Base-by-base conservation (phyloP, 2,329 filamentous ascomycete species). In the Penicillium verrucosum region DNA sequence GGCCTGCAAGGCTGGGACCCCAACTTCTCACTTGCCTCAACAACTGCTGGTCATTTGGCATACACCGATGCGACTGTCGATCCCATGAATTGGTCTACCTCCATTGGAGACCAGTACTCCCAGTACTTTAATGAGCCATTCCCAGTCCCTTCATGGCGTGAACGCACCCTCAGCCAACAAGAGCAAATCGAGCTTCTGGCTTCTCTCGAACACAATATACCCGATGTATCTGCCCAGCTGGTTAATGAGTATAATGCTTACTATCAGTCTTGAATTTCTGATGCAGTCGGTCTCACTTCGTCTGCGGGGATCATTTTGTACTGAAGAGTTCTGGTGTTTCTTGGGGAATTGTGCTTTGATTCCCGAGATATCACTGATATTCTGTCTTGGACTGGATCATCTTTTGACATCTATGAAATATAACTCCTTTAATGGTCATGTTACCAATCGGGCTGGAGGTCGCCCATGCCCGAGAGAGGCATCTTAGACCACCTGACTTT, bases 111-210 rank as follows among this genome's bases (percentile, higher is more conserved):
- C 45, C 77, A 79, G 51, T 79, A 79, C 57, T 78, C 76, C 18
- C 76, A 77, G 43, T 79, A 79, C 59, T 75, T 77, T 61, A 75
- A 77, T 42, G 76, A 79, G 44, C 73, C 76, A 11, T 77, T 76
- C 55, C 76, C 75, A 30, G 69, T 76, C 58, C 72, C 79, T 68
- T 66, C 76, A 60, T 71, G 82, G 83, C 69, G 82, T 81, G 57
- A 85, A 85, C 66, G 90, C 82, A 80, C 80, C 57, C 78, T 95
- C 32, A 92, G 86, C 57, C 88, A 92, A 61, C 84, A 90, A 67
- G 90, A 95, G 73, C 90, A 94, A 73, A 76, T 87, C 60, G 89
- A 96, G 76, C 78, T 96, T 37, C 91, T 95, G 88, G 85, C 87
- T 54, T 86, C 86, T 47, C 81, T 96, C 34, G 89, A 94, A 72